These are phyloP conservation scores for Cenchrus purpureus DNA, from an alignment of 176 grass and related monocot genomes.

Conservation along the genomic window DNA sequence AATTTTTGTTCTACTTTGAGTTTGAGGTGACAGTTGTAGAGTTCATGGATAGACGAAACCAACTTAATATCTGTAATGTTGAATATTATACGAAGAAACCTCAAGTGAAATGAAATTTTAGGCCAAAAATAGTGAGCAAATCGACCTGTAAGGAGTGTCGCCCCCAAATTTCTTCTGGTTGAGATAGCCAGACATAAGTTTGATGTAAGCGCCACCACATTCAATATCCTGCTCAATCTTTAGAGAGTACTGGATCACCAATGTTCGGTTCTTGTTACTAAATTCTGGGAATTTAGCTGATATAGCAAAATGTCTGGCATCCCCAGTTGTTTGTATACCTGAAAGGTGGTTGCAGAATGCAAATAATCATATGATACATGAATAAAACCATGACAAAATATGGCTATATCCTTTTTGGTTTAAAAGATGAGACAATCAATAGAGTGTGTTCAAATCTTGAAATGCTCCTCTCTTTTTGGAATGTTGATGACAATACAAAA, in stretches of 20 bases:
- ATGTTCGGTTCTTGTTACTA: constrained; percentile 73
- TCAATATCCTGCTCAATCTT: constrained; percentile 91
- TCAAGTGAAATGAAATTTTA: not conserved
- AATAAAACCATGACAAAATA: constrained; percentile 17
- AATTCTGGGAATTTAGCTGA: constrained; percentile 83
- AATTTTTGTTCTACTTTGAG: not conserved
- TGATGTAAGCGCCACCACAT: constrained; percentile 90
- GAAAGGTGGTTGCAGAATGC: constrained; percentile 26
- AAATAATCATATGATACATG: constrained; percentile 3
- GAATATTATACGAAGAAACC: not conserved
- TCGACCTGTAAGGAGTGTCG: constrained; percentile 85
- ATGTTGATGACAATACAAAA: not conserved
- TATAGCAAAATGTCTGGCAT: constrained; percentile 81
- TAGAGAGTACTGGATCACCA: constrained; percentile 84
- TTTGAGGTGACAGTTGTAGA: not conserved
- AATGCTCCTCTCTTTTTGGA: not conserved
- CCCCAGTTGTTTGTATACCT: constrained; percentile 77
- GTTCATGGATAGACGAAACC: not conserved
- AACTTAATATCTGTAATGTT: not conserved
- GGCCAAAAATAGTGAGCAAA: constrained; percentile 15
- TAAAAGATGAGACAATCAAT: not conserved
- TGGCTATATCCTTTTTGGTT: not conserved
- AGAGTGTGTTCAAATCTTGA: not conserved
- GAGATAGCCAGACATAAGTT: constrained; percentile 88
- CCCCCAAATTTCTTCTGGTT: constrained; percentile 95